Percentiles rank a stretch among this genome's conserved stretches.
Evolutionary conservation across 2,329 filamentous ascomycete species (phyloP).

Genomic region (Trichoderma hamatum): DNA sequence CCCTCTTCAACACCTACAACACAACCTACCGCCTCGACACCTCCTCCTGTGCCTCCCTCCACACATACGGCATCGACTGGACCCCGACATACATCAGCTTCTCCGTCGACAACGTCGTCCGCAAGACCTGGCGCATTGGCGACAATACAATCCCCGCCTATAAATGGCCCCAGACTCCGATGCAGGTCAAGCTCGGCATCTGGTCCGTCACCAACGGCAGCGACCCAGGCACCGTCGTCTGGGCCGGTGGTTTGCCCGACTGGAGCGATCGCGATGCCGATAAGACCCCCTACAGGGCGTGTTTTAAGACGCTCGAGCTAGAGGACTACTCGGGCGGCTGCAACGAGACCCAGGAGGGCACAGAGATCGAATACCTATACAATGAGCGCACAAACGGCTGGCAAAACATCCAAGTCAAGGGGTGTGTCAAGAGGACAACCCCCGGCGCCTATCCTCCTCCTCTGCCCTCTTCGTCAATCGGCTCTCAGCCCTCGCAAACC

Average conservation of each 20-base stretch:
- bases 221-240: conserved; percentile 63
- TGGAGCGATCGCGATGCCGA: conserved; percentile 34
- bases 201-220: conserved; percentile 55
- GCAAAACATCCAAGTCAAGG: conserved; percentile 37
- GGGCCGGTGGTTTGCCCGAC: conserved; percentile 62
- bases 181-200: conserved; percentile 65
- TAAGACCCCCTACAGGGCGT: conserved; percentile 32
- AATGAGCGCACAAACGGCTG: conserved; percentile 36
- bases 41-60: conserved; percentile 47
- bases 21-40: conserved; percentile 50
- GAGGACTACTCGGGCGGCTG: conserved; percentile 39
- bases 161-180: conserved; percentile 69
- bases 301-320: conserved; percentile 36
- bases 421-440: conserved; percentile 33
- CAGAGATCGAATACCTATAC: conserved; percentile 36
- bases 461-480: not conserved
- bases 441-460: conserved; percentile 24
- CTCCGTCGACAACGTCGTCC: conserved; percentile 56
- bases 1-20: conserved; percentile 55
- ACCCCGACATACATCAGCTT: conserved; percentile 60
- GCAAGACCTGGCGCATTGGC: conserved; percentile 44
- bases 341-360: conserved; percentile 26
- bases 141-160: conserved; percentile 46
- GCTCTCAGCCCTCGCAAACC: conserved; percentile 1
- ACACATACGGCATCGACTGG: conserved; percentile 73